Evolutionary conservation across 164 flowering plant species (phyloP).

Genomic region (Tinospora cordifolia): DNA sequence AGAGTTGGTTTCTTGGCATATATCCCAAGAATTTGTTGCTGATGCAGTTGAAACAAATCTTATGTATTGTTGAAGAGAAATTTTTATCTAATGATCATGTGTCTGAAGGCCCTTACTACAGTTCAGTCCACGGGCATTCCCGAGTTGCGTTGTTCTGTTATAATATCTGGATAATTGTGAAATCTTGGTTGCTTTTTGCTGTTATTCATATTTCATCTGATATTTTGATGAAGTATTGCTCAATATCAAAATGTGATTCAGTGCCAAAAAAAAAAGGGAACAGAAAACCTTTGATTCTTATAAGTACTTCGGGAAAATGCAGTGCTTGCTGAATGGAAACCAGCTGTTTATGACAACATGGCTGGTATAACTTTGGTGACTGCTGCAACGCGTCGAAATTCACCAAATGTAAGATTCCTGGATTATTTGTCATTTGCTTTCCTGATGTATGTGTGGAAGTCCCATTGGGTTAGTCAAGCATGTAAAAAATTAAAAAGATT

Average conservation of each 20-base stretch:
- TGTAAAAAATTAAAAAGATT: neutral
- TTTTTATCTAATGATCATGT: neutral
- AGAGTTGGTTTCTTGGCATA: neutral
- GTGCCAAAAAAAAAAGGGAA: neutral
- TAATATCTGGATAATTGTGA: too few relatives aligned
- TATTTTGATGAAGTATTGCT: too few relatives aligned
- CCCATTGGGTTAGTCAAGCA: neutral
- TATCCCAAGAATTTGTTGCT: neutral
- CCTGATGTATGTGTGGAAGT: neutral
- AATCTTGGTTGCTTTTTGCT: too few relatives aligned
- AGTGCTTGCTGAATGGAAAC: slow-evolving; percentile 99
- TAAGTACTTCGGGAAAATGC: slow-evolving; percentile 19
- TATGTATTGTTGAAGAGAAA: neutral
- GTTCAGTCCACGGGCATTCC: too few relatives aligned
- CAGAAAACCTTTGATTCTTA: too few relatives aligned
- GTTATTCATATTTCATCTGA: too few relatives aligned
- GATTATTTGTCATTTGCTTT: neutral
- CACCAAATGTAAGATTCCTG: slow-evolving; percentile 73
- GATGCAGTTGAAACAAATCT: neutral
- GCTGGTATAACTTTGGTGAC: slow-evolving; percentile 76
- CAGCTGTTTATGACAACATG: slow-evolving; percentile 84
- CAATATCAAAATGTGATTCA: neutral
- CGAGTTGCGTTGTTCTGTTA: too few relatives aligned
- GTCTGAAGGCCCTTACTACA: too few relatives aligned
- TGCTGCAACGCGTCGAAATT: slow-evolving; percentile 93